These are phyloP conservation scores for Chloris gayana DNA, from an alignment of 176 grass and related monocot genomes.

Conservation along the genomic window DNA sequence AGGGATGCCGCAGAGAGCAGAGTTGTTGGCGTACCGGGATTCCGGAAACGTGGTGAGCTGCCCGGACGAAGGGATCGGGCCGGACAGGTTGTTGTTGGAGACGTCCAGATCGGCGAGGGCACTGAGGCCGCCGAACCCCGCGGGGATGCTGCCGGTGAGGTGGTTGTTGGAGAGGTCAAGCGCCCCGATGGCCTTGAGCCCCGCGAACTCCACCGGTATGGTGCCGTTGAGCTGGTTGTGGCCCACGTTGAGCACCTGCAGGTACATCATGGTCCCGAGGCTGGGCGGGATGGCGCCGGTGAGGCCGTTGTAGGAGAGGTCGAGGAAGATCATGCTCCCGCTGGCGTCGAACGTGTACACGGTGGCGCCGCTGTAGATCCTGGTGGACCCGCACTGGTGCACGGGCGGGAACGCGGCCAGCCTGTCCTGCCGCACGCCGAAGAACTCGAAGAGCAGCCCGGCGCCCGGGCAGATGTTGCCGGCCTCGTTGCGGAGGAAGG, in stretches of 20 bases:
- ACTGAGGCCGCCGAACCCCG: conserved; percentile 50
- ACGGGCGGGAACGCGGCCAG: conserved; percentile 63
- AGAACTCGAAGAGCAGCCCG: conserved; percentile 94
- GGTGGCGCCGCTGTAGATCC: conserved; percentile 81
- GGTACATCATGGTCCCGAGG: conserved; percentile 74
- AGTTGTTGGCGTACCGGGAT: conserved; percentile 78
- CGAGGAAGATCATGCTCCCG: conserved; percentile 98
- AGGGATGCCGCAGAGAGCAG: conserved; percentile 82
- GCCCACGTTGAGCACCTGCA: conserved; percentile 83
- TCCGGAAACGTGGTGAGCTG: conserved; percentile 79
- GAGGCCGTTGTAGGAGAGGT: conserved; percentile 86
- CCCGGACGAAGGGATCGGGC: conserved; percentile 68
- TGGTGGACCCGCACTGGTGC: conserved; percentile 69
- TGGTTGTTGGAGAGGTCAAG: conserved; percentile 91
- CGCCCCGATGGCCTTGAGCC: conserved; percentile 54
- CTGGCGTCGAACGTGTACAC: conserved; percentile 66
- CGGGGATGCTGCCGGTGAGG: conserved; percentile 68
- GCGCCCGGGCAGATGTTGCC: conserved; percentile 93
- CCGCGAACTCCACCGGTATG: conserved; percentile 64
- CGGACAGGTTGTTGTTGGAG: conserved; percentile 84
- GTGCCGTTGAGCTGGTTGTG: conserved; percentile 69
- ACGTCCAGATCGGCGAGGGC: conserved; percentile 80
- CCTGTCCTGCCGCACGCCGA: conserved; percentile 73
- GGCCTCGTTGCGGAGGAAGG: conserved; percentile 83
- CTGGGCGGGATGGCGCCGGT: conserved; percentile 54